phyloP scores from a whole-genome alignment of 371 early-diverging fungal genomes.

The Rhizopus delemar region DNA sequence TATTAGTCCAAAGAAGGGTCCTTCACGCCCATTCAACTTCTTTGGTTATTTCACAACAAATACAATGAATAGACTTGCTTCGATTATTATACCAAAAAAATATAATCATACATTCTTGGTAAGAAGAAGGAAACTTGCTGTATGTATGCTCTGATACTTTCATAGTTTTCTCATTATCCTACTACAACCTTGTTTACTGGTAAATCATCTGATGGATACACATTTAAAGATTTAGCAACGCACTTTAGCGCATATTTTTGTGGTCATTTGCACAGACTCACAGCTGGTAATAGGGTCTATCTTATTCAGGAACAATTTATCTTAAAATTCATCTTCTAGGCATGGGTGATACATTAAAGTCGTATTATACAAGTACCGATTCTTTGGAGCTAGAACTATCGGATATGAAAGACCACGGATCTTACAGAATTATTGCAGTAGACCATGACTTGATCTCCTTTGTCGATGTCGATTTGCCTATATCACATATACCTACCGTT shows the following conservation, averaged over 20 bases:
- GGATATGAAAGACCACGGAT: slow-evolving; percentile 85
- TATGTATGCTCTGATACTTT: neutral
- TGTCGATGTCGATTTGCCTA: slow-evolving; percentile 68
- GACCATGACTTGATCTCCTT: slow-evolving; percentile 88
- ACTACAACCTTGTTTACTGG: slow-evolving; percentile 77
- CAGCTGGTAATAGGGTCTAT: slow-evolving; percentile 43
- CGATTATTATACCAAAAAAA: slow-evolving; percentile 24
- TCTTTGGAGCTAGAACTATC: slow-evolving; percentile 84
- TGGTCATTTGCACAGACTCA: slow-evolving; percentile 85
- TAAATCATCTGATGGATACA: slow-evolving; percentile 55
- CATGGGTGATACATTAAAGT: slow-evolving; percentile 64
- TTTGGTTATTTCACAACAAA: slow-evolving; percentile 79
- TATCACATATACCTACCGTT: slow-evolving; percentile 52
- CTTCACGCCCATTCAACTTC: slow-evolving; percentile 87
- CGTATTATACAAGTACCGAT: slow-evolving; percentile 57
- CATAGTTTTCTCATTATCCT: slow-evolving; percentile 82
- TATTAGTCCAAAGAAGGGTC: slow-evolving; percentile 71
- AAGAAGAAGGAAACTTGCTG: neutral
- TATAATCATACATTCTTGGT: slow-evolving; percentile 70
- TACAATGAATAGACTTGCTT: slow-evolving; percentile 74
- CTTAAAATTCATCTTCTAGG: slow-evolving; percentile 35
- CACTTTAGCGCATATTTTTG: slow-evolving; percentile 77
- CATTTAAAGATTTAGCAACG: slow-evolving; percentile 62
- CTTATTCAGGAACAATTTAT: neutral
- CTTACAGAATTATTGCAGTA: slow-evolving; percentile 82